These are phyloP conservation scores for Hypoxylon lenormandii DNA, from an alignment of 495 filamentous ascomycete genomes.

Conservation along the genomic window DNA sequence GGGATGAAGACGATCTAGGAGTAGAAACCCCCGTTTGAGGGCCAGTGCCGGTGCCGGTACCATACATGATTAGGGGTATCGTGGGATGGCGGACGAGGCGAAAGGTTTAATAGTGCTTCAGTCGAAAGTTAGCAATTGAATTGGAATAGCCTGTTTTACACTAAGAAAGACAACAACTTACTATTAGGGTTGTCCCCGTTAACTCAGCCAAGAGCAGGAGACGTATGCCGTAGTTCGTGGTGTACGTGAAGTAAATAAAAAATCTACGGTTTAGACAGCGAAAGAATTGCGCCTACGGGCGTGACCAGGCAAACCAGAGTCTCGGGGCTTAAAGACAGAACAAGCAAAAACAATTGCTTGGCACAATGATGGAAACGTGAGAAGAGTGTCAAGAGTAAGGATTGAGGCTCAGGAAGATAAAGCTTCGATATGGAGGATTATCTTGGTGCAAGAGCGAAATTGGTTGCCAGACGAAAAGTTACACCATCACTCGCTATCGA, in stretches of 20 bases:
- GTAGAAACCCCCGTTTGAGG: slow-evolving; percentile 95
- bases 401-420: slow-evolving; percentile 22
- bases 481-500: too few relatives aligned
- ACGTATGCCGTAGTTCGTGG: slow-evolving; percentile 27
- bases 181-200: slow-evolving; percentile 48
- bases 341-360: slow-evolving; percentile 20
- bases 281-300: slow-evolving; percentile 19
- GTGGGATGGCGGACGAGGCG: slow-evolving; percentile 16
- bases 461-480: too few relatives aligned
- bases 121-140: slow-evolving; percentile 15
- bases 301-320: slow-evolving; percentile 19
- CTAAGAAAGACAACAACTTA: slow-evolving; percentile 19
- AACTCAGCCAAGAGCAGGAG: slow-evolving; percentile 59
- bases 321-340: slow-evolving; percentile 12
- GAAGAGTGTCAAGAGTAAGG: slow-evolving; percentile 9
- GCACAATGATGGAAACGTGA: slow-evolving; percentile 10
- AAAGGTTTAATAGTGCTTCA: slow-evolving; percentile 12
- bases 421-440: slow-evolving; percentile 16
- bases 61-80: slow-evolving; percentile 76
- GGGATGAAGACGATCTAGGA: slow-evolving; percentile 85
- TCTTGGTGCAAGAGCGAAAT: slow-evolving; percentile 1
- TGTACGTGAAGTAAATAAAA: slow-evolving; percentile 28
- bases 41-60: slow-evolving; percentile 80
- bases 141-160: background rate
- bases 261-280: slow-evolving; percentile 15